Evolutionary conservation across 768 basidiomycete genomes (phyloP).

Genomic region (Pulveroboletus frians): DNA sequence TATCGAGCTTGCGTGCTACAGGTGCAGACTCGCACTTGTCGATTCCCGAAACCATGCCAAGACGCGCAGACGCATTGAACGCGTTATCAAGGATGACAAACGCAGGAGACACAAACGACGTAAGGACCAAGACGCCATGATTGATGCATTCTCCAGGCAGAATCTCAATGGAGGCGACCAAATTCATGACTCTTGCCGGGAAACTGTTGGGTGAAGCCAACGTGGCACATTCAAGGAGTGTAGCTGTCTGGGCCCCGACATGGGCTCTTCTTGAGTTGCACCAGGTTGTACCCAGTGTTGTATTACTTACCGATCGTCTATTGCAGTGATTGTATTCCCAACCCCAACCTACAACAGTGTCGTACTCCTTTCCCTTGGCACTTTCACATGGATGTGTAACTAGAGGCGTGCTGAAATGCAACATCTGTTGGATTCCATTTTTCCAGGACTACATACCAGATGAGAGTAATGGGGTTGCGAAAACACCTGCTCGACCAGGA

Average conservation of each 20-base stretch:
- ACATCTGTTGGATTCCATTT: not conserved
- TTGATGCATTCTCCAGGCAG: conserved; percentile 68
- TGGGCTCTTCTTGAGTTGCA: conserved; percentile 1
- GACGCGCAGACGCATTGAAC: conserved; percentile 65
- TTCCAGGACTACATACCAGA: not conserved
- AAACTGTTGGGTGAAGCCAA: conserved; percentile 8
- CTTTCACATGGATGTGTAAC: conserved; percentile 4
- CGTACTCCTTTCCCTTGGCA: conserved; percentile 2
- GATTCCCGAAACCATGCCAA: conserved; percentile 66
- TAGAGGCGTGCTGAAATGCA: conserved; percentile 9
- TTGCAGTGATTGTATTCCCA: conserved; percentile 16
- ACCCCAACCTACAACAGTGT: conserved; percentile 2
- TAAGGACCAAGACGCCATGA: conserved; percentile 78
- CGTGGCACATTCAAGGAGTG: conserved; percentile 10
- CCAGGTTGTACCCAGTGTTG: conserved; percentile 16
- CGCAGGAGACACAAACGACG: conserved; percentile 74
- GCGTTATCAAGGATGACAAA: conserved; percentile 81
- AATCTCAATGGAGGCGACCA: conserved; percentile 32
- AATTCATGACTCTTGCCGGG: conserved; percentile 18
- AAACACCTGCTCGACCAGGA: not conserved
- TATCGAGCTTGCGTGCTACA: conserved; percentile 81
- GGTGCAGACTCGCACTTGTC: conserved; percentile 59
- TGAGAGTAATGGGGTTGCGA: not conserved
- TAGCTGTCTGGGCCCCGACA: conserved; percentile 6
- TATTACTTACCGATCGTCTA: conserved; percentile 21